These are phyloP conservation scores for Podospora fimiseda DNA, from an alignment of 495 filamentous ascomycete genomes.

Conservation along the genomic window DNA sequence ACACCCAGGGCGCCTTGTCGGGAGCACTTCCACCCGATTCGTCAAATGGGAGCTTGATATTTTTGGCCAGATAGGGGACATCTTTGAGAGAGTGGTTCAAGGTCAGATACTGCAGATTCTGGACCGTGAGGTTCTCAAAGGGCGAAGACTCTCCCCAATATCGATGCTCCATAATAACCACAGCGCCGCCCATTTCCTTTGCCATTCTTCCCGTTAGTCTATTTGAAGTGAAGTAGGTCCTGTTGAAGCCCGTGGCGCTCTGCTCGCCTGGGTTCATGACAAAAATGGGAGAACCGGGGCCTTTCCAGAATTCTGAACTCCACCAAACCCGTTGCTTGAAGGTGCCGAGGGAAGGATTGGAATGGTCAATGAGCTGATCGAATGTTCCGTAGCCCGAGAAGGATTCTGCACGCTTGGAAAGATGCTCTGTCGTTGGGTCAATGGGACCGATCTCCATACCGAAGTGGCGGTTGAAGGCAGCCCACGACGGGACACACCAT, in stretches of 20 bases:
- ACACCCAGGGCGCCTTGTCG: slow-evolving; percentile 56
- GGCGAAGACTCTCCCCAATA: slow-evolving; percentile 60
- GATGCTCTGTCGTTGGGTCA: slow-evolving; percentile 10
- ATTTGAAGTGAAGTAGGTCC: slow-evolving; percentile 32
- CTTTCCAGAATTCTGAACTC: slow-evolving; percentile 24
- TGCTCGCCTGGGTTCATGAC: slow-evolving; percentile 52
- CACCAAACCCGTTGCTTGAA: slow-evolving; percentile 33
- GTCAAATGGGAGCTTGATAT: slow-evolving; percentile 53
- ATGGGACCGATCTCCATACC: slow-evolving; percentile 24
- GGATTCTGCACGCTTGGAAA: slow-evolving; percentile 21
- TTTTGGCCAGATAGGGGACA: slow-evolving; percentile 56
- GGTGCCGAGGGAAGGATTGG: slow-evolving; percentile 25
- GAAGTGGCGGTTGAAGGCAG: slow-evolving; percentile 7
- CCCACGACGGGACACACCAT: neutral
- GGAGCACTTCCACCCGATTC: slow-evolving; percentile 43
- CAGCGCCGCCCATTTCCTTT: slow-evolving; percentile 49
- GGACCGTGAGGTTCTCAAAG: slow-evolving; percentile 44
- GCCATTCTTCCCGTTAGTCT: slow-evolving; percentile 46
- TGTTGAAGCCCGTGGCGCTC: slow-evolving; percentile 42
- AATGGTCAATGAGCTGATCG: slow-evolving; percentile 31
- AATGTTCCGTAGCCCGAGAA: slow-evolving; percentile 27
- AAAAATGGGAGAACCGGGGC: slow-evolving; percentile 33
- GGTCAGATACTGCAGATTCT: slow-evolving; percentile 57
- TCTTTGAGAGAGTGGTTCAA: slow-evolving; percentile 58
- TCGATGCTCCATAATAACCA: slow-evolving; percentile 54